Evolutionary conservation across 2,329 filamentous ascomycete genomes (phyloP), one percentile per base, ranked within the genome.

Genomic region (Phialocephala subalpina): DNA sequence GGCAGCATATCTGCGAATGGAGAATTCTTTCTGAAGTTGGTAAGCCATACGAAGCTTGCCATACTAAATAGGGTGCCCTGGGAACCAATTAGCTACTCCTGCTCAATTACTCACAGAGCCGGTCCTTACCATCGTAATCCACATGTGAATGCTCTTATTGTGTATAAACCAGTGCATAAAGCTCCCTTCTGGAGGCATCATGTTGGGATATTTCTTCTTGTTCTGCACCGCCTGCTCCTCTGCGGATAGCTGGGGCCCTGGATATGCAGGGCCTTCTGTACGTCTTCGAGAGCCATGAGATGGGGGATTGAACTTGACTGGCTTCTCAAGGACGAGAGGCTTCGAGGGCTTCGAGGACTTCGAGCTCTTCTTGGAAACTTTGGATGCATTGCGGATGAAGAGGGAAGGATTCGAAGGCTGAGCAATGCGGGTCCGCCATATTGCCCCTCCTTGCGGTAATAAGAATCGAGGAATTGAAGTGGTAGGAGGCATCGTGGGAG

Each of bases 261-360:
- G 80, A 77, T 97, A 97, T 73, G 85, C 84, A 35, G 90, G 89
- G 7, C 82, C 78, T 60, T 78, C 79, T 70, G 85, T 83, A 5
- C 86, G 83, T 36, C 93, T 85, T 7, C 91, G 85, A 25, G 91
- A 83, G 14, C 92, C 90, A 78, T 98, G 96, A 0, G 95, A 98
- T 0, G 96, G 96, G 1, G 96, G 95, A 57, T 92, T 92, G 84
- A 97, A 98, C 77, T 90, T 92, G 74, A 92, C 86, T 27, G 95
- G 95, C 79, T 97, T 93, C 73, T 92, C 92, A 70, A 99, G 89
- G 5, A 93, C 86, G 68, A 90, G 85, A 40, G 87, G 86, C 75
- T 90, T 91, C n/a, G n/a, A n/a, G n/a, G n/a, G 45, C 52, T 33
- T 33, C n/a, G n/a, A n/a, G n/a, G 29, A 9, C 9, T 49, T 58